Percentiles rank a stretch among this genome's conserved stretches.
Evolutionary conservation across 495 filamentous ascomycete genomes (phyloP).

Genomic region (Xanthoparmelia taractica): DNA sequence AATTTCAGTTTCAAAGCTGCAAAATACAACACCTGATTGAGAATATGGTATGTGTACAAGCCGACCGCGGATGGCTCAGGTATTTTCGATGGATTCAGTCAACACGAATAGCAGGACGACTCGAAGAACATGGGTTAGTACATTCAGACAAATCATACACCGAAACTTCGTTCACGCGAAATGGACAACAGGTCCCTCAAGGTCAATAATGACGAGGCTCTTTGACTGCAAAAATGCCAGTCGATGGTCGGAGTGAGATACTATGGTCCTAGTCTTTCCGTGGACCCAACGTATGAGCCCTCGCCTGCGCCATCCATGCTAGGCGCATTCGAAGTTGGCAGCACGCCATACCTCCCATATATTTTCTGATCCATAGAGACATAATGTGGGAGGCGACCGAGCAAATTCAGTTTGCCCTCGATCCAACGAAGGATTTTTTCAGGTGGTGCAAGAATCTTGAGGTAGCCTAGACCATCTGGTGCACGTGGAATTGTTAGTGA

Average conservation of each 20-base stretch:
- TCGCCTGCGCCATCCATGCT: constrained; percentile 31
- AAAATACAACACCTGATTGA: too few species aligned
- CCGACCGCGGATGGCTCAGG: too few species aligned
- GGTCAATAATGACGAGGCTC: not conserved
- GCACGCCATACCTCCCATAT: constrained; percentile 86
- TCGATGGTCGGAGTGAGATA: not conserved
- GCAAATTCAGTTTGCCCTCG: constrained; percentile 74
- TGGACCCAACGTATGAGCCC: constrained; percentile 44
- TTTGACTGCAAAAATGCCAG: not conserved
- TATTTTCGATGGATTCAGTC: not conserved
- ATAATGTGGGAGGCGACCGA: constrained; percentile 77
- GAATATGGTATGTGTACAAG: too few species aligned
- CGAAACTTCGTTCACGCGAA: not conserved
- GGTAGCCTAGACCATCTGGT: constrained; percentile 70
- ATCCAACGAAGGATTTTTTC: constrained; percentile 75
- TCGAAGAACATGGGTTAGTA: not conserved
- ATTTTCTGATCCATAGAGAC: constrained; percentile 91
- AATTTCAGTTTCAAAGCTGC: too few species aligned
- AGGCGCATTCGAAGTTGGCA: constrained; percentile 52
- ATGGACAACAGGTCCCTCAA: not conserved
- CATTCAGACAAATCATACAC: not conserved
- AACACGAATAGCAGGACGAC: not conserved
- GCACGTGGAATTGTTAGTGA: constrained; percentile 6
- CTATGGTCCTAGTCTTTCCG: constrained; percentile 59
- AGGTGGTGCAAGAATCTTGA: constrained; percentile 76